These are phyloP conservation scores for Eucalyptus shirleyi DNA, from an alignment of 345 rosid species.

Conservation along the genomic window DNA sequence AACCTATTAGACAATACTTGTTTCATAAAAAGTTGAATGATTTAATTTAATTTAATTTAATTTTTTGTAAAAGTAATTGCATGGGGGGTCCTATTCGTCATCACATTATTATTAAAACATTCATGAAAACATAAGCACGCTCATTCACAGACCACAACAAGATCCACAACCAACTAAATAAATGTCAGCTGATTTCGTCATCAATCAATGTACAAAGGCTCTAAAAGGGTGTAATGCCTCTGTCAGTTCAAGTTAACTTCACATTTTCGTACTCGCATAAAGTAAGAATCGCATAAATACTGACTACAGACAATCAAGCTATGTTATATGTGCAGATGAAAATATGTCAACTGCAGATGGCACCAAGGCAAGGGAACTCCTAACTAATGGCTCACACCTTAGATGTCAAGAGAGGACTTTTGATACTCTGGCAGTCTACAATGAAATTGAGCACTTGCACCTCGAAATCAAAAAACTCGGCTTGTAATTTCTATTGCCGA, in stretches of 20 bases:
- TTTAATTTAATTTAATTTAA: neutral
- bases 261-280: neutral
- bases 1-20: neutral
- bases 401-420: neutral
- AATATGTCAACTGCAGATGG: neutral
- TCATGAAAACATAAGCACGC: neutral
- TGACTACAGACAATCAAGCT: neutral
- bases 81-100: no score
- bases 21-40: neutral
- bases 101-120: neutral
- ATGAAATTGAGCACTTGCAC: neutral
- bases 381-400: neutral
- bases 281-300: neutral
- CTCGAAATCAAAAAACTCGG: neutral
- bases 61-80: neutral
- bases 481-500: slow-evolving; percentile 31
- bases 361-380: neutral
- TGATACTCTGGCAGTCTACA: neutral
- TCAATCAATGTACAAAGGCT: neutral
- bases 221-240: neutral
- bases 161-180: neutral
- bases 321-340: neutral
- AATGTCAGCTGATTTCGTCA: neutral
- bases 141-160: neutral
- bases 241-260: neutral